Conservation (phyloP, 176 grass and related monocot genomes). For the Pharus latifolius region DNA sequence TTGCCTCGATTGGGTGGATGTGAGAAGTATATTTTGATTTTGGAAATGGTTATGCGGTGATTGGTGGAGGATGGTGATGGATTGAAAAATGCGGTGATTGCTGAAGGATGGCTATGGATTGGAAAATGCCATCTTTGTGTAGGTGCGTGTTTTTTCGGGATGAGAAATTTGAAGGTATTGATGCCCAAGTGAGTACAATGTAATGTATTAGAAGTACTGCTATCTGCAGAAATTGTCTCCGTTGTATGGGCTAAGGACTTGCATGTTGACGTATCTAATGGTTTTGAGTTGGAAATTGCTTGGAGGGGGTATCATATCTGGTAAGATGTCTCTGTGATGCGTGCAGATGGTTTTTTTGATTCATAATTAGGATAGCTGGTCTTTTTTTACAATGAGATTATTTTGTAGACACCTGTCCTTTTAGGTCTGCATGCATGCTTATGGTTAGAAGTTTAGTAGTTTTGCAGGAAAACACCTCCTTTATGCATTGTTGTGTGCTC, state of each 20-base stretch:
- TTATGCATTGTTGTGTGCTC: neutral
- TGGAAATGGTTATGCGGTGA: too few species aligned
- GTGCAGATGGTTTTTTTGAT: neutral
- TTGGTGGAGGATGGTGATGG: too few species aligned
- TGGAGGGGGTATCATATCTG: neutral
- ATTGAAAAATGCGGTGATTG: too few species aligned
- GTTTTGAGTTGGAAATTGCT: slow-evolving; percentile 11
- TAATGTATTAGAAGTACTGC: neutral
- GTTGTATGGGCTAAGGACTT: neutral
- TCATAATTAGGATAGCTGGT: neutral
- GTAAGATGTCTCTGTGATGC: neutral
- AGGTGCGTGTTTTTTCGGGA: neutral
- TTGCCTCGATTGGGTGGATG: neutral
- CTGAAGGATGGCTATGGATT: too few species aligned
- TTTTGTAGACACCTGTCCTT: neutral
- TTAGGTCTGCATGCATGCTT: neutral
- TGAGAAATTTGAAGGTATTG: neutral
- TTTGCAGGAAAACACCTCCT: neutral
- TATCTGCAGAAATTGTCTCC: neutral
- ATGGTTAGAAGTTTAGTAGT: neutral
- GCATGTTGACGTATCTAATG: neutral
- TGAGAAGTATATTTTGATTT: neutral
- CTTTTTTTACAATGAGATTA: neutral
- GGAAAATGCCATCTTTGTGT: too few species aligned
- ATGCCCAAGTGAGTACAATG: neutral